These are phyloP conservation scores for Coccomyxa sp. DNA, from an alignment of 139 green algal genomes.

Conservation along the genomic window DNA sequence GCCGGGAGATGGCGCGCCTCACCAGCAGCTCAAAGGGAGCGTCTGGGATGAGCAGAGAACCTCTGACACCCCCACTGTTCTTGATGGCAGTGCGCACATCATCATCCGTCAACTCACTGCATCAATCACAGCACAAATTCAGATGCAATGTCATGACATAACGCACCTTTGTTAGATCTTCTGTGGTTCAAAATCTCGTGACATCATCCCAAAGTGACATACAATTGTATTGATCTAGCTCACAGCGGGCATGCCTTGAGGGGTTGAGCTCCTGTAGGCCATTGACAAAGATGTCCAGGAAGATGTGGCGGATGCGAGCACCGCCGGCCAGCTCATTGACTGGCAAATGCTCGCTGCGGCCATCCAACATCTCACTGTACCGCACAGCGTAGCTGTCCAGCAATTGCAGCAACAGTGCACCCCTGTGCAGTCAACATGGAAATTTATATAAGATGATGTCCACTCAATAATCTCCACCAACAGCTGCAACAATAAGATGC, in stretches of 20 bases:
- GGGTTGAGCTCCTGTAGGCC: slow-evolving; percentile 51
- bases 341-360: slow-evolving; percentile 66
- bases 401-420: slow-evolving; percentile 75
- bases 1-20: slow-evolving; percentile 59
- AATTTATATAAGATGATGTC: background rate
- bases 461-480: background rate
- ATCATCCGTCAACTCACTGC: slow-evolving; percentile 75
- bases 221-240: too few relatives aligned
- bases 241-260: slow-evolving; percentile 9
- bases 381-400: slow-evolving; percentile 78
- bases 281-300: slow-evolving; percentile 73
- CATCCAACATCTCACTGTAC: slow-evolving; percentile 79
- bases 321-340: slow-evolving; percentile 78
- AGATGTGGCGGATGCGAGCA: slow-evolving; percentile 79
- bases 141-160: background rate
- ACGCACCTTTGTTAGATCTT: too few relatives aligned
- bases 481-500: background rate
- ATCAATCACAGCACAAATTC: background rate
- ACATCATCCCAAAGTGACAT: too few relatives aligned
- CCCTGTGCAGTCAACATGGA: slow-evolving; percentile 24
- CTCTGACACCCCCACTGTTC: slow-evolving; percentile 82
- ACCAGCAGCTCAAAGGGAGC: slow-evolving; percentile 95
- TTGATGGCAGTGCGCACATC: slow-evolving; percentile 90
- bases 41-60: slow-evolving; percentile 82
- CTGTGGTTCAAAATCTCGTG: too few relatives aligned